phyloP scores from a whole-genome alignment of 257 asterid species.

The Euphrasia confusa region DNA sequence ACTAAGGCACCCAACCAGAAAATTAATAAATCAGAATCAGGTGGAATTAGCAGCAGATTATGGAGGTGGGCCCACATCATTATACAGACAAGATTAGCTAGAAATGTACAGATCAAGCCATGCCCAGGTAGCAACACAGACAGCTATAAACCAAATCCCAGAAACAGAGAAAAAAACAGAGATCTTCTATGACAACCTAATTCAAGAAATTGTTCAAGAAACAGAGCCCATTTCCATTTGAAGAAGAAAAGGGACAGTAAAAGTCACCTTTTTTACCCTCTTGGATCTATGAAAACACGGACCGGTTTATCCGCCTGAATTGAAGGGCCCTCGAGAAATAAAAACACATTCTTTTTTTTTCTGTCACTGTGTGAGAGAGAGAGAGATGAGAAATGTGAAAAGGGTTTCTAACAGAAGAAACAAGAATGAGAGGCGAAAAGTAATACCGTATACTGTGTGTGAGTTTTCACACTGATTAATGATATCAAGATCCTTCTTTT shows the following conservation, averaged over 20 bases:
- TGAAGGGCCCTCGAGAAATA: conserved; percentile 42
- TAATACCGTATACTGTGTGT: too few relatives aligned
- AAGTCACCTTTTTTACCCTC: conserved; percentile 25
- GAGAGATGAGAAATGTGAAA: too few relatives aligned
- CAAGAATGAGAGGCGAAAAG: too few relatives aligned
- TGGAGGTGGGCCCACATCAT: conserved; percentile 27
- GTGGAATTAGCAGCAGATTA: conserved; percentile 21
- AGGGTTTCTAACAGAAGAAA: too few relatives aligned
- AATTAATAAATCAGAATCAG: neutral
- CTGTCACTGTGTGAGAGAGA: too few relatives aligned
- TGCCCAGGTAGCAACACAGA: conserved; percentile 24
- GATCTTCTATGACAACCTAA: neutral
- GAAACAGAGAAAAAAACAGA: neutral
- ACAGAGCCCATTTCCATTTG: neutral
- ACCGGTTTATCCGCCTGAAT: conserved; percentile 44
- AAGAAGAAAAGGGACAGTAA: neutral
- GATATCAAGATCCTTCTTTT: too few relatives aligned
- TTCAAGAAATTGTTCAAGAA: neutral
- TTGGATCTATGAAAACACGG: conserved; percentile 45
- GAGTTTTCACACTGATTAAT: too few relatives aligned
- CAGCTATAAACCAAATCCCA: conserved; percentile 24
- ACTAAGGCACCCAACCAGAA: neutral
- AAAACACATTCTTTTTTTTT: neutral
- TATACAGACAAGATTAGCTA: conserved; percentile 6
- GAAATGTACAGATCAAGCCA: conserved; percentile 38